Evolutionary conservation across 2,329 filamentous ascomycete genomes (phyloP).

Genomic region (Xylariaceae sp.): DNA sequence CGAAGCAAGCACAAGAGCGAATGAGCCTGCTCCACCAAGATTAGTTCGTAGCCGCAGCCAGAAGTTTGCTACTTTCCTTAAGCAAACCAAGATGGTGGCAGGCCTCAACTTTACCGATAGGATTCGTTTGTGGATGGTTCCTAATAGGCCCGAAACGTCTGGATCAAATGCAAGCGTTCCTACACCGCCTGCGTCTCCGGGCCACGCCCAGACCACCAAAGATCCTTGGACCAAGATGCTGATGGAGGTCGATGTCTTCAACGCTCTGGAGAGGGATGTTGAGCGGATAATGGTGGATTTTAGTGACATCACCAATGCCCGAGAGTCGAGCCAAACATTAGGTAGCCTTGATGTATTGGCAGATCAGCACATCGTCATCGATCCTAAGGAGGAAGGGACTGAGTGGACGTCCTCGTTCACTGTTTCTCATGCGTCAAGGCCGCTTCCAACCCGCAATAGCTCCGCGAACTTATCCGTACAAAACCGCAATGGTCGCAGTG

Average conservation of each 20-base stretch:
- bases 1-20: constrained; percentile 57
- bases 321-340: constrained; percentile 48
- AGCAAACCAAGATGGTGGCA: constrained; percentile 63
- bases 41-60: constrained; percentile 68
- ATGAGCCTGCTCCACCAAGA: constrained; percentile 56
- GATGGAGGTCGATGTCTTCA: constrained; percentile 60
- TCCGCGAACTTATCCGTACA: constrained; percentile 29
- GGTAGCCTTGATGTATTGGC: constrained; percentile 63
- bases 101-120: constrained; percentile 67
- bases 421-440: constrained; percentile 22
- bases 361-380: constrained; percentile 75
- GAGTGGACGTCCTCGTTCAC: constrained; percentile 51
- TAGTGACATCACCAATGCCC: constrained; percentile 67
- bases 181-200: constrained; percentile 24
- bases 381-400: constrained; percentile 65
- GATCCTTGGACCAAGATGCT: constrained; percentile 43
- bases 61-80: constrained; percentile 70
- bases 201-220: constrained; percentile 13
- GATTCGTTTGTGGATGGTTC: constrained; percentile 71
- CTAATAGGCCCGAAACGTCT: constrained; percentile 37
- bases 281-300: constrained; percentile 61
- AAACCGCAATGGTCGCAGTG: constrained; percentile 48
- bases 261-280: constrained; percentile 54
- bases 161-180: constrained; percentile 33
- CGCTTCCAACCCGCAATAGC: constrained; percentile 31